Evolutionary conservation across 148 eudicot genomes (phyloP).

Genomic region (Rhododendron kiyosumense): DNA sequence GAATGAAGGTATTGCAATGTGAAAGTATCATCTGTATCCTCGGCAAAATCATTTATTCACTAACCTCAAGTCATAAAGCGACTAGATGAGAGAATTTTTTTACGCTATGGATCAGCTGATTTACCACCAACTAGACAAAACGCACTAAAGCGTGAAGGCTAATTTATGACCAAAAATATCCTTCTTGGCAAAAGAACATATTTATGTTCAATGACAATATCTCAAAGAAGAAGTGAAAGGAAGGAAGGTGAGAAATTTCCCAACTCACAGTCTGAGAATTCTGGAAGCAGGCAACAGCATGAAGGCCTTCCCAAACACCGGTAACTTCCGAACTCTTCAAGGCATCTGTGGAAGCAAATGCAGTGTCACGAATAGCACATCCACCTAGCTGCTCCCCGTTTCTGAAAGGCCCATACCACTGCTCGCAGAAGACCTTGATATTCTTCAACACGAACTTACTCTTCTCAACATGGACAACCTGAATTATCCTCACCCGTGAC

Average conservation of each 20-base stretch:
- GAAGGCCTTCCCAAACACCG: constrained; percentile 69
- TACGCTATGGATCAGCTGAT: background rate
- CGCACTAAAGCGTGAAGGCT: background rate
- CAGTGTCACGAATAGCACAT: constrained; percentile 86
- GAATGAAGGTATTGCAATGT: background rate
- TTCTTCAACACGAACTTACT: constrained; percentile 31
- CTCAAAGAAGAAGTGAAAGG: background rate
- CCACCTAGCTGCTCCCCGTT: constrained; percentile 97
- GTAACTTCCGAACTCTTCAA: constrained; percentile 44
- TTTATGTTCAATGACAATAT: background rate
- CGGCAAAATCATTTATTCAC: background rate
- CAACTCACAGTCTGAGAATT: constrained; percentile 42
- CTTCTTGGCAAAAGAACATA: background rate
- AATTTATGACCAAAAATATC: background rate
- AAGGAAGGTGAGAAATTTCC: background rate
- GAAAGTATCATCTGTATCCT: background rate
- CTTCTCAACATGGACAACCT: constrained; percentile 43
- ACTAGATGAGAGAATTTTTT: background rate
- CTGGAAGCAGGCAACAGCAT: constrained; percentile 42
- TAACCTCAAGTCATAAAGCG: background rate
- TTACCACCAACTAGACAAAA: background rate
- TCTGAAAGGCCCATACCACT: constrained; percentile 96
- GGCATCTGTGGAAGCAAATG: constrained; percentile 64
- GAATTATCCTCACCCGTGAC: constrained; percentile 76
- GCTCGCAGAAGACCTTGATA: constrained; percentile 76